A percentile compares a stretch with the other conserved stretches of the same genome.
Evolutionary conservation across 2,329 filamentous ascomycete genomes (phyloP).

Genomic region (Knoxdaviesia capensis): DNA sequence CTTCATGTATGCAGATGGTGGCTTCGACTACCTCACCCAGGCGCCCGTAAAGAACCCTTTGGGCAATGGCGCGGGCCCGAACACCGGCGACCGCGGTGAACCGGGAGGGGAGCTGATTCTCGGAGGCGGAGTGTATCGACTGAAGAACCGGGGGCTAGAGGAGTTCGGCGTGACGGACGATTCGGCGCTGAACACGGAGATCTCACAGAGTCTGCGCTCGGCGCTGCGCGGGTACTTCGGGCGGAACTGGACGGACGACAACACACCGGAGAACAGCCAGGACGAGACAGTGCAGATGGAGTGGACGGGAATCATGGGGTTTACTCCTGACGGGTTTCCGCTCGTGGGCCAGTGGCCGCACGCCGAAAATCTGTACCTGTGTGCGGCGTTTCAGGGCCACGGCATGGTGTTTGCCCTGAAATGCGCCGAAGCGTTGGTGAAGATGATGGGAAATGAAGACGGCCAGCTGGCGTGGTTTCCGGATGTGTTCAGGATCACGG

Average conservation of each 20-base stretch:
- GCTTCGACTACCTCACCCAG: conserved; percentile 49
- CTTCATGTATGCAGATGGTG: conserved; percentile 32
- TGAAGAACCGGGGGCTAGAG: conserved; percentile 6
- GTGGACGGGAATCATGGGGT: conserved; percentile 39
- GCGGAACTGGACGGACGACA: conserved; percentile 23
- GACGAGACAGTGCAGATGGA: conserved; percentile 14
- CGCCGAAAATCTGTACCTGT: conserved; percentile 28
- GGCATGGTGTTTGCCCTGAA: conserved; percentile 45
- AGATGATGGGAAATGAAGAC: conserved; percentile 24
- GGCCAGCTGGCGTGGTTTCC: conserved; percentile 30
- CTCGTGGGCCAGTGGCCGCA: conserved; percentile 27
- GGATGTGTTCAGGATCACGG: conserved; percentile 16
- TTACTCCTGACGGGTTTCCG: conserved; percentile 29
- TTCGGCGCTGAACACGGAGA: conserved; percentile 23
- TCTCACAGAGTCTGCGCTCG: conserved; percentile 25
- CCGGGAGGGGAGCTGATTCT: conserved; percentile 25
- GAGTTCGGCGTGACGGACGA: conserved; percentile 39
- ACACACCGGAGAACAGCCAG: conserved; percentile 13
- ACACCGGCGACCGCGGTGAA: too few species aligned
- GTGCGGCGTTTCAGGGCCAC: conserved; percentile 43
- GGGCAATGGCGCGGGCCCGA: too few species aligned
- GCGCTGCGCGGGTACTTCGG: conserved; percentile 31
- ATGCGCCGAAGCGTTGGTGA: conserved; percentile 33
- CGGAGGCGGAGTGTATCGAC: conserved; percentile 29
- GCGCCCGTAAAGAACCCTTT: conserved; percentile 15